Evolutionary conservation across 495 filamentous ascomycete species (phyloP).

Genomic region (Hypoxylon cercidicola): DNA sequence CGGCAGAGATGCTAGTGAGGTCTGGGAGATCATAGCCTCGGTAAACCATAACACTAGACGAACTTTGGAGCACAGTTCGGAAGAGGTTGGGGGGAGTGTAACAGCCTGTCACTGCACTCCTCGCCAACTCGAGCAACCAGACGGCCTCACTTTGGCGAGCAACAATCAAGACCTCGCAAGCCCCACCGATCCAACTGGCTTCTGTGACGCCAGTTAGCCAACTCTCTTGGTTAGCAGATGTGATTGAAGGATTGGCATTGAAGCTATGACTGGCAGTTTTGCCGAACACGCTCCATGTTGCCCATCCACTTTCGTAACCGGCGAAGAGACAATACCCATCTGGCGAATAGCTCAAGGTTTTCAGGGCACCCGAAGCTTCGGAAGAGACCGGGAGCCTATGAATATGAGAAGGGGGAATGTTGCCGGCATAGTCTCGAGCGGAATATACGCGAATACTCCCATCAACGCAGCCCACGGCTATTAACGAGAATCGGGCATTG

Average conservation of each 20-base stretch:
- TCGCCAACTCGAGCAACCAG: constrained; percentile 90
- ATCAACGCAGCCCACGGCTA: constrained; percentile 85
- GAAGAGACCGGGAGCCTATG: constrained; percentile 72
- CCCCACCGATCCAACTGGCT: constrained; percentile 87
- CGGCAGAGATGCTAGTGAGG: constrained; percentile 89
- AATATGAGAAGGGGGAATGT: constrained; percentile 88
- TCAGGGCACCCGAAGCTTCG: constrained; percentile 72
- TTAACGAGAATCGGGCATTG: constrained; percentile 92
- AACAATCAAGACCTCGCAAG: constrained; percentile 83
- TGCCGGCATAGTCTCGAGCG: constrained; percentile 91
- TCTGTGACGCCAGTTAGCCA: constrained; percentile 81
- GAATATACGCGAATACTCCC: constrained; percentile 87
- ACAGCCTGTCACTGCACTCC: constrained; percentile 89
- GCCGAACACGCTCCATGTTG: constrained; percentile 95
- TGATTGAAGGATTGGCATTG: constrained; percentile 69
- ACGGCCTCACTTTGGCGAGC: constrained; percentile 75
- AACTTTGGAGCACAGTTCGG: constrained; percentile 86
- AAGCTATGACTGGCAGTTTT: constrained; percentile 88
- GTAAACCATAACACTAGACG: constrained; percentile 86
- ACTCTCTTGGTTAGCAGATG: constrained; percentile 72
- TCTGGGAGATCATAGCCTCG: constrained; percentile 91
- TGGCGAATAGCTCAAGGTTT: constrained; percentile 85
- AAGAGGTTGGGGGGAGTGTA: constrained; percentile 90
- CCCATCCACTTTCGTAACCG: constrained; percentile 94
- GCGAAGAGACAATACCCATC: constrained; percentile 97